A percentile compares a stretch with the other conserved stretches of the same genome.
Evolutionary conservation across 768 basidiomycete genomes (phyloP).

Genomic region (Mycena haematopus): DNA sequence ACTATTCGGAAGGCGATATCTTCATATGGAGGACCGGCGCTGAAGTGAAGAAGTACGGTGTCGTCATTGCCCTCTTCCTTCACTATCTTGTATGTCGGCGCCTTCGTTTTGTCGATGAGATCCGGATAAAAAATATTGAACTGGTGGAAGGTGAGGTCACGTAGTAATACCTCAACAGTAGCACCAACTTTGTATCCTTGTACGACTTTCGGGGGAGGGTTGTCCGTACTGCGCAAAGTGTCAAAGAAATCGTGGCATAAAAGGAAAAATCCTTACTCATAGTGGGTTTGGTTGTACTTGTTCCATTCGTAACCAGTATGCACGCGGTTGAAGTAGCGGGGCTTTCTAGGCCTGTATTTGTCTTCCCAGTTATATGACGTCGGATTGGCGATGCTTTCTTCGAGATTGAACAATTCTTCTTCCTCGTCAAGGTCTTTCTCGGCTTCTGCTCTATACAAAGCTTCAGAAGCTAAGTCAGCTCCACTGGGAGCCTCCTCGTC

Average conservation of each 20-base stretch:
- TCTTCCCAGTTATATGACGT: conserved; percentile 98
- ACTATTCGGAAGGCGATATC: conserved; percentile 99
- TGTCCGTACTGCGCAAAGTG: conserved; percentile 74
- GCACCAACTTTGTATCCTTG: conserved; percentile 90
- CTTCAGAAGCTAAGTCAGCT: conserved; percentile 86
- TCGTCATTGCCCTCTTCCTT: conserved; percentile 95
- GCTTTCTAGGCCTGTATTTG: conserved; percentile 96
- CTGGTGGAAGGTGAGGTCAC: conserved; percentile 40
- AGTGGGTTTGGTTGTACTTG: conserved; percentile 99
- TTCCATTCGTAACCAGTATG: conserved; percentile 99
- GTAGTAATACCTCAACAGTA: neutral
- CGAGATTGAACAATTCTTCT: conserved; percentile 93
- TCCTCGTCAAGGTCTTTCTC: conserved; percentile 95
- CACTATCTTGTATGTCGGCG: conserved; percentile 95
- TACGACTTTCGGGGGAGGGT: conserved; percentile 98
- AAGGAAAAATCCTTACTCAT: conserved; percentile 72
- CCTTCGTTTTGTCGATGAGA: conserved; percentile 96
- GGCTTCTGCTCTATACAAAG: conserved; percentile 88
- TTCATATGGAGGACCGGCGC: conserved; percentile 97
- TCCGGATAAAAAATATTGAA: conserved; percentile 99
- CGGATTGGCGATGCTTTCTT: conserved; percentile 84
- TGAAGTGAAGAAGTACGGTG: conserved; percentile 91
- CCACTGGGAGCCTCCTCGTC: conserved; percentile 69
- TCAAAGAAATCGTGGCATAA: conserved; percentile 28
- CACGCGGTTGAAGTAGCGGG: conserved; percentile 97